Base-by-base conservation (phyloP, 2,329 filamentous ascomycete genomes). In the Cordyceps sp. region DNA sequence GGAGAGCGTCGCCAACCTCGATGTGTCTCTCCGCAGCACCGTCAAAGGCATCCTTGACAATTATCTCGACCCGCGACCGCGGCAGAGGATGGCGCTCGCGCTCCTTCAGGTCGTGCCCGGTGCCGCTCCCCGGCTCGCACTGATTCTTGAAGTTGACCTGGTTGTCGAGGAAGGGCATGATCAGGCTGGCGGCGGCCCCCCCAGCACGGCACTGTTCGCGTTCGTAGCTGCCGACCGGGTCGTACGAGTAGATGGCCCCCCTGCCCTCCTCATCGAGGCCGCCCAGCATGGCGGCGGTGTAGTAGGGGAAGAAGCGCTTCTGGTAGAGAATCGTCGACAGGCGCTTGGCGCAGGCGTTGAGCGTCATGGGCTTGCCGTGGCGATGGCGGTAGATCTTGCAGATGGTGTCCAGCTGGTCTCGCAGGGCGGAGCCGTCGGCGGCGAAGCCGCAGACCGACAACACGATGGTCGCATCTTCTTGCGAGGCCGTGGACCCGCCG, bases 121-220 rank as follows among this genome's bases (percentile, higher is more conserved):
- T 69, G 35, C 84, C 85, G 46, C 81, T 88, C 29, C 78, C 82
- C 10, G 88, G 85, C 34, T 90, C 68, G 54, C 93, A 93, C 64
- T 94, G 88, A 57, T 98, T 98, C 72, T 94, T 98, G 68, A 88
- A 88, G 64, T 96, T 96, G 64, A 98, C 90, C 61, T 98, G 92
- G 57, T 98, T 98, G 58, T 98, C 90, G 50, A 98, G 62, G 68
- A 98, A 98, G 2, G 90, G 90, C 82, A 94, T 98, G 59, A 98
- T 98, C 57, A 98, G 62, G 49, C 82, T 90, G 33, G 84, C 79
- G 15, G 86, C 86, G 12, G 90, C 86, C 46, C 90, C 90, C 26
- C 83, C 90, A 23, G 90, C 86, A 42, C 88, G 76, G 62, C 86
- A 94, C 62, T 93, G 83, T 62, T 98, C 90, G 42, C 90, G 69